A percentile compares a stretch with the other conserved stretches of the same genome.
Conservation (phyloP, 2,329 filamentous ascomycete species). For the Microcera coccophila region DNA sequence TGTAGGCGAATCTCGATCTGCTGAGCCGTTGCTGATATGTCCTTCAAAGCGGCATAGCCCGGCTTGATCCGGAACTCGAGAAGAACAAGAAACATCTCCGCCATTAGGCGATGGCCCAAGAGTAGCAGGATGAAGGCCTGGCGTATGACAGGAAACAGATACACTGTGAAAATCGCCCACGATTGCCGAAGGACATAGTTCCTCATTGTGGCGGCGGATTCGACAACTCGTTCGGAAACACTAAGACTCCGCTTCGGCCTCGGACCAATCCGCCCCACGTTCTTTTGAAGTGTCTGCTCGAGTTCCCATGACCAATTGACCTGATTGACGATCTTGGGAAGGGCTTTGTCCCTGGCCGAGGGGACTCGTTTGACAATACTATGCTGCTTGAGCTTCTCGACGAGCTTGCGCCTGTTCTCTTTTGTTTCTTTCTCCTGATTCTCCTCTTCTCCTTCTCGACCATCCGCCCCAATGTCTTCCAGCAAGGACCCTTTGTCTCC, state of each 20-base stretch:
- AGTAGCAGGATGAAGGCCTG: slow-evolving; percentile 72
- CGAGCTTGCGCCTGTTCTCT: slow-evolving; percentile 60
- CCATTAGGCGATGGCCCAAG: slow-evolving; percentile 73
- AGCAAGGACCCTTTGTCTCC: slow-evolving; percentile 60
- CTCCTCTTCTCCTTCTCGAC: slow-evolving; percentile 70
- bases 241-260: slow-evolving; percentile 81
- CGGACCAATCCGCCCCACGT: slow-evolving; percentile 78
- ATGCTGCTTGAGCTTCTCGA: slow-evolving; percentile 85
- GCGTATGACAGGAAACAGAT: slow-evolving; percentile 73
- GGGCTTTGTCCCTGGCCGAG: slow-evolving; percentile 76
- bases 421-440: slow-evolving; percentile 56
- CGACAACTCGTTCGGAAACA: slow-evolving; percentile 89
- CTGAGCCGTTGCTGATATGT: slow-evolving; percentile 93
- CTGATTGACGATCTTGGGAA: slow-evolving; percentile 82
- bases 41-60: slow-evolving; percentile 80
- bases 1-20: slow-evolving; percentile 95
- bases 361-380: slow-evolving; percentile 73
- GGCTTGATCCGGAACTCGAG: slow-evolving; percentile 82
- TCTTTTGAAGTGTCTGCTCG: slow-evolving; percentile 79
- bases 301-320: slow-evolving; percentile 96
- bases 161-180: slow-evolving; percentile 67
- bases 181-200: slow-evolving; percentile 67
- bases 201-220: slow-evolving; percentile 83
- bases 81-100: slow-evolving; percentile 72
- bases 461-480: slow-evolving; percentile 35